Base-by-base conservation (phyloP, 495 filamentous ascomycete species). In the Cairneyella variabilis region DNA sequence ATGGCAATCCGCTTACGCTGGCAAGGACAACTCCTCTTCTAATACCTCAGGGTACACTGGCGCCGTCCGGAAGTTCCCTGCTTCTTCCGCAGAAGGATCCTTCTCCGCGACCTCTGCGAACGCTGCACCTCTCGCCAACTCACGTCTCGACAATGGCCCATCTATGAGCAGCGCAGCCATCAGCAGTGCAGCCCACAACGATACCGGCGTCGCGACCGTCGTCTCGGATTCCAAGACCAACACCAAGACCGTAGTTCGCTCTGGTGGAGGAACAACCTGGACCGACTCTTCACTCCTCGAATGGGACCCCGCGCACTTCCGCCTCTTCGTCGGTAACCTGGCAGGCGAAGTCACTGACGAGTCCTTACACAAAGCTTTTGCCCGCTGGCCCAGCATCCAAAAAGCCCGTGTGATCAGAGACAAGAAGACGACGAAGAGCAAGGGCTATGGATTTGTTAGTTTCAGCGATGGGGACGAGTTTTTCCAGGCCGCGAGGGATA, bases 291-390 rank as follows among this genome's bases (percentile, higher is more conserved):
- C 86, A 0, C 80, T 98, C 0, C 76, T 97, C 0, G 95, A 98
- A 62, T 98, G 93, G 93, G 90, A 98, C 63, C 95, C 95, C 0
- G 79, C 88, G 1, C 95, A 98, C 70, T 90, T 96, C 61, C 86
- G 93, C 3, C 76, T 98, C 14, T 97, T 97, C 66, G 89, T 97
- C 16, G 93, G 93, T 42, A 98, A 98, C 65, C 80, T 98, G 21
- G 95, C 93, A n/a, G 93, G 93, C 50, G 93, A 98, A 73, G 93
- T 96, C 10, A 97, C 95, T 4, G 95, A 98, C 67, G 93, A 98
- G 32, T 92, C 89, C 2, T 71, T 98, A 9, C 74, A 92, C 60
- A 97, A 98, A 69, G 93, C 93, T 0, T 98, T 98, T 62, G 73
- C 88, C 1, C 83, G 85, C 51, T 98, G 95, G 76, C 76, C 83